Evolutionary conservation across 805 yeast species (phyloP).

Genomic region (Wickerhamomyces canadensis): DNA sequence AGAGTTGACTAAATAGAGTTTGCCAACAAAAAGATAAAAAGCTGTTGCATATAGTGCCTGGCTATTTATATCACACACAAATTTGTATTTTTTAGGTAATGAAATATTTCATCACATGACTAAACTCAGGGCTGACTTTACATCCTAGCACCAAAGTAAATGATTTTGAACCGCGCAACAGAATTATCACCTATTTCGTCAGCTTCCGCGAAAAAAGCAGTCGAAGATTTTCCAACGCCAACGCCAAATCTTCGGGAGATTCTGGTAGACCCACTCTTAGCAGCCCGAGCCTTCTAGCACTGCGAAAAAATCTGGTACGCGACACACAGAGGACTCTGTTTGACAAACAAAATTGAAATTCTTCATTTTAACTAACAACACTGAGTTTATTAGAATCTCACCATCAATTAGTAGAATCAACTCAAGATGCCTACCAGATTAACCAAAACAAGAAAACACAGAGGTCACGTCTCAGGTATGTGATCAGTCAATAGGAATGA

Average conservation of each 20-base stretch:
- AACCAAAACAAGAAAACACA: conserved; percentile 99
- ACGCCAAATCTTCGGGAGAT: neutral
- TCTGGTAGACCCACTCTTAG: conserved; percentile 1
- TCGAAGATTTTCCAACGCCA: neutral
- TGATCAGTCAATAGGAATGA: conserved; percentile 18
- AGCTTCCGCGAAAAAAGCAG: neutral
- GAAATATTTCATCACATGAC: conserved; percentile 1
- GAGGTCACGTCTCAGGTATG: conserved; percentile 99
- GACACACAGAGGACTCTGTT: conserved; percentile 1
- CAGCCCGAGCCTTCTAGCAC: too few relatives aligned
- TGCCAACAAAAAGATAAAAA: too few relatives aligned
- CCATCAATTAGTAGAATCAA: conserved; percentile 21
- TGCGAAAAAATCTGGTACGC: conserved; percentile 1
- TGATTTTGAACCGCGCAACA: neutral
- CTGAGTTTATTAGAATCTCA: neutral
- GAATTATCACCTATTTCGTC: neutral
- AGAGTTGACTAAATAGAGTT: conserved; percentile 19
- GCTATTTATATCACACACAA: neutral
- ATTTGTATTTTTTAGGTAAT: neutral
- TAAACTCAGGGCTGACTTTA: neutral
- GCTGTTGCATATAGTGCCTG: too few relatives aligned
- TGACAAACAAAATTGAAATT: conserved; percentile 20
- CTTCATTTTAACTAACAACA: conserved; percentile 6
- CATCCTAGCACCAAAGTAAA: neutral
- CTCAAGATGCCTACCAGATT: conserved; percentile 95